These are phyloP conservation scores for Diaporthe aspalathi DNA, from an alignment of 2,329 filamentous ascomycete genomes.

Conservation along the genomic window DNA sequence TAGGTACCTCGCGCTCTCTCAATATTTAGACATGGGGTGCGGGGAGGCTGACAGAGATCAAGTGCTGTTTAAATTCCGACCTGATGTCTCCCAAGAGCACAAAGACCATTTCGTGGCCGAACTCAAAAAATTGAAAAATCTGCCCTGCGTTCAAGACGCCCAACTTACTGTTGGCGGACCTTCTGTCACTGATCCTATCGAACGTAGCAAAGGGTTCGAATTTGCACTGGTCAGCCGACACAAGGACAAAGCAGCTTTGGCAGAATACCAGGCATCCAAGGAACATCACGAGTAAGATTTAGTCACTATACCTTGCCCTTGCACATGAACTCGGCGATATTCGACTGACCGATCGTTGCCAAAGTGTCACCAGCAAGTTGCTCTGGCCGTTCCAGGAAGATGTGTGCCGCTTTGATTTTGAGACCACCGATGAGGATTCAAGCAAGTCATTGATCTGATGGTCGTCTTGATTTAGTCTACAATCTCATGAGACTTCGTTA, in stretches of 20 bases:
- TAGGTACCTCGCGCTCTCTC: not conserved
- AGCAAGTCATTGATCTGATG: constrained; percentile 44
- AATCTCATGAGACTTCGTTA: not conserved
- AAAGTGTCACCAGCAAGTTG: constrained; percentile 62
- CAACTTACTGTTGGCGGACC: constrained; percentile 64
- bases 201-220: constrained; percentile 64
- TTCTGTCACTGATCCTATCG: constrained; percentile 62
- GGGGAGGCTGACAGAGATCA: not conserved
- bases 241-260: constrained; percentile 55
- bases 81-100: constrained; percentile 54
- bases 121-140: constrained; percentile 59
- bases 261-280: constrained; percentile 62
- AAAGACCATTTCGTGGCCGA: constrained; percentile 58
- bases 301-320: too few relatives aligned
- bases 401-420: constrained; percentile 65
- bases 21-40: too few relatives aligned
- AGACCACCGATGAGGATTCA: constrained; percentile 56
- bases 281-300: constrained; percentile 60
- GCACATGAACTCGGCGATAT: not conserved
- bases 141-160: constrained; percentile 61
- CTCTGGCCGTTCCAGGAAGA: constrained; percentile 66
- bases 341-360: not conserved
- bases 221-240: constrained; percentile 65
- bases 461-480: not conserved
- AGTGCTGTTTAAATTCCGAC: constrained; percentile 64